These are phyloP conservation scores for Pelargonium nanum DNA, from an alignment of 345 rosid genomes.

Conservation along the genomic window DNA sequence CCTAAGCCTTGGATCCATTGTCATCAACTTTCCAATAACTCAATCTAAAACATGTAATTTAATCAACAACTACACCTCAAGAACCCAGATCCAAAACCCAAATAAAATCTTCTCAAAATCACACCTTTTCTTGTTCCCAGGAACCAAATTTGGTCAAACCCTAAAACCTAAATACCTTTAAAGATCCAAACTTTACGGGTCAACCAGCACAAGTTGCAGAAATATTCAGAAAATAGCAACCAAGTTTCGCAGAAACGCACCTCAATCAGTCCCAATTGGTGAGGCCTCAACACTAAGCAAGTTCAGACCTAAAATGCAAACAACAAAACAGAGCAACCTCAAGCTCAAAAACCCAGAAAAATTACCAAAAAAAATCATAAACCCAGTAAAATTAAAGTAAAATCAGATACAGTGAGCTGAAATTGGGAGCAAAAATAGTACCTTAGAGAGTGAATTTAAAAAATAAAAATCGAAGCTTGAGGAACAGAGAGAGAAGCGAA, in stretches of 20 bases:
- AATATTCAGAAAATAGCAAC: background rate
- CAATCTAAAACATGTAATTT: no score
- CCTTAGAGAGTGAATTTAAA: background rate
- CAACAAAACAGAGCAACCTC: background rate
- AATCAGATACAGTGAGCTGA: no score
- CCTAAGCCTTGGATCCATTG: constrained; percentile 54
- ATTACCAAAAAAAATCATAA: no score
- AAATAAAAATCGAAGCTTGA: background rate
- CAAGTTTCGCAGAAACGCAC: background rate
- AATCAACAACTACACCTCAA: no score
- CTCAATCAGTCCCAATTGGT: background rate
- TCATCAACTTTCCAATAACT: constrained; percentile 14
- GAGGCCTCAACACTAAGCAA: background rate
- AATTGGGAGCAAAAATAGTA: background rate
- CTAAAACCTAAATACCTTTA: background rate
- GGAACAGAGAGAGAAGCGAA: background rate
- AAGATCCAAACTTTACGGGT: background rate
- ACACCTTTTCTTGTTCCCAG: background rate
- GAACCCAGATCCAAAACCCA: constrained; percentile 1
- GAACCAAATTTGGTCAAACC: background rate
- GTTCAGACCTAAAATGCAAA: background rate
- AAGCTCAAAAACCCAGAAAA: background rate
- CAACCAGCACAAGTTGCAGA: background rate
- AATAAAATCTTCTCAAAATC: background rate
- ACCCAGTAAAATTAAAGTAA: no score